These are phyloP conservation scores for Suhomyces pyralidae DNA, from an alignment of 805 yeast genomes.

Conservation along the genomic window DNA sequence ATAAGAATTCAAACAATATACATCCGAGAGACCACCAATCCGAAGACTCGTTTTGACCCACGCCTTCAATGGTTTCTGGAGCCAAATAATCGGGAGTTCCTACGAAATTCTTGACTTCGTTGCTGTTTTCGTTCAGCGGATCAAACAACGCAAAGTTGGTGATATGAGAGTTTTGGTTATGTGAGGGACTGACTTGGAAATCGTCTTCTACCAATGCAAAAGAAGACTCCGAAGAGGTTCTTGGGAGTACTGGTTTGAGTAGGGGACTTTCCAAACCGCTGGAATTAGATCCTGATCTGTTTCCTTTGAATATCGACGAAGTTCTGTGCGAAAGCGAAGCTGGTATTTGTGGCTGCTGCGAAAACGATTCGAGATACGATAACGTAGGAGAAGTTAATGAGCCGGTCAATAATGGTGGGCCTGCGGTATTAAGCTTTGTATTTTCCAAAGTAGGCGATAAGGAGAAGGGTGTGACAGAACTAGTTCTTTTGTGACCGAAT, in stretches of 20 bases:
- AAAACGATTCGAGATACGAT: slow-evolving; percentile 11
- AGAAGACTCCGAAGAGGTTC: slow-evolving; percentile 56
- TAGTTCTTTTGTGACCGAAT: slow-evolving; percentile 30
- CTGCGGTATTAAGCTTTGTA: slow-evolving; percentile 11
- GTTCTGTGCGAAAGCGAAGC: slow-evolving; percentile 8
- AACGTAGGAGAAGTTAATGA: slow-evolving; percentile 13
- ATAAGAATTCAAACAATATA: slow-evolving; percentile 84
- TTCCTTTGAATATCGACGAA: slow-evolving; percentile 7
- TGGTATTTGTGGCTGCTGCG: slow-evolving; percentile 4
- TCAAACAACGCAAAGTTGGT: slow-evolving; percentile 64
- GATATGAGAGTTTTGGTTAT: slow-evolving; percentile 14
- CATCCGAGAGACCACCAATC: slow-evolving; percentile 99
- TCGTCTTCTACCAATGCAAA: slow-evolving; percentile 56
- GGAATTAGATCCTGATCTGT: slow-evolving; percentile 32
- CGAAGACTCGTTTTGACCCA: slow-evolving; percentile 77
- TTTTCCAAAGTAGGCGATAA: slow-evolving; percentile 39
- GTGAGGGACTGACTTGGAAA: slow-evolving; percentile 29
- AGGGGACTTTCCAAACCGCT: slow-evolving; percentile 48
- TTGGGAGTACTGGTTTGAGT: slow-evolving; percentile 44
- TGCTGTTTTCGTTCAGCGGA: slow-evolving; percentile 51
- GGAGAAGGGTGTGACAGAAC: slow-evolving; percentile 44
- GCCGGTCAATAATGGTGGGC: slow-evolving; percentile 6
- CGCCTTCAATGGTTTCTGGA: slow-evolving; percentile 89
- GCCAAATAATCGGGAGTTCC: slow-evolving; percentile 98
- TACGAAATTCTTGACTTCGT: slow-evolving; percentile 63